phyloP scores from a whole-genome alignment of 169 alveolate genomes.

The Perkinsus olseni region DNA sequence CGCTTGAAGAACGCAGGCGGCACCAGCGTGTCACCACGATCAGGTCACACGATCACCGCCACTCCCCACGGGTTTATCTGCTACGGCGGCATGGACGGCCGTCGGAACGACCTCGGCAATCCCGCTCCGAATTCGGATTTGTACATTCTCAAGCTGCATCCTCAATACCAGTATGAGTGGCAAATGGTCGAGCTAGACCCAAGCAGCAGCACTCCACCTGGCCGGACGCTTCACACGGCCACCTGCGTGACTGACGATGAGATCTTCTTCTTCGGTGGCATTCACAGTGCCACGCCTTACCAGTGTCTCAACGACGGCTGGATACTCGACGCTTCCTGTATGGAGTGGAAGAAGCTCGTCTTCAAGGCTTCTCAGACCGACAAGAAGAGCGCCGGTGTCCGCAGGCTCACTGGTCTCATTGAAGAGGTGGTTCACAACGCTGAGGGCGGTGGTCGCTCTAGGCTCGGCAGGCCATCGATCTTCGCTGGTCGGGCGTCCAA shows the following conservation, averaged over 20 bases:
- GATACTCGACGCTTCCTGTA: slow-evolving; percentile 26
- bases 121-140: slow-evolving; percentile 35
- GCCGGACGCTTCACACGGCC: slow-evolving; percentile 30
- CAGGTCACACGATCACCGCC: slow-evolving; percentile 17
- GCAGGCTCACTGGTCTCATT: slow-evolving; percentile 29
- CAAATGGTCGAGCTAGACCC: slow-evolving; percentile 27
- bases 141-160: slow-evolving; percentile 19
- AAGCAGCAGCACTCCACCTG: slow-evolving; percentile 29
- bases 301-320: slow-evolving; percentile 34
- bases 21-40: background rate
- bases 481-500: background rate
- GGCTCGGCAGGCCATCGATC: background rate
- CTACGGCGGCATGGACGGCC: slow-evolving; percentile 38
- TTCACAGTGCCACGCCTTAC: slow-evolving; percentile 31
- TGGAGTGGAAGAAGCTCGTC: slow-evolving; percentile 29
- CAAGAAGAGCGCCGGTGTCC: slow-evolving; percentile 15
- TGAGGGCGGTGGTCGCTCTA: background rate
- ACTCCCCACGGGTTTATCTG: slow-evolving; percentile 12
- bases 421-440: slow-evolving; percentile 9
- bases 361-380: slow-evolving; percentile 28
- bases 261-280: slow-evolving; percentile 30
- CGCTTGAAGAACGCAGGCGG: background rate
- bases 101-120: slow-evolving; percentile 35
- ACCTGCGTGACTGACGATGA: slow-evolving; percentile 21
- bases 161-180: slow-evolving; percentile 12